phyloP scores from a whole-genome alignment of 192 early-diverging fungal species.

The Coemansia furcata region DNA sequence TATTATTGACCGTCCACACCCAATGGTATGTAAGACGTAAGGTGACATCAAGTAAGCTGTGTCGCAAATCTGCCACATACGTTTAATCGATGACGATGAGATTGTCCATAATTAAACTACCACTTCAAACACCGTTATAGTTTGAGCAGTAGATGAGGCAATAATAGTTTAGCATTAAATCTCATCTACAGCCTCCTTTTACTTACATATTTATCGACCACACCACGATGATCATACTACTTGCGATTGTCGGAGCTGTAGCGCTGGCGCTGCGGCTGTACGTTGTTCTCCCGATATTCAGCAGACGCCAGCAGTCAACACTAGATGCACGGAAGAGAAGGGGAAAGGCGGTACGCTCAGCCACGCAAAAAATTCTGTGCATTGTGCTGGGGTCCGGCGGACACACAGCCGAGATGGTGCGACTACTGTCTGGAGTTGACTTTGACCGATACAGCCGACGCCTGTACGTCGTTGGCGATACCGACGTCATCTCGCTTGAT shows the following conservation, averaged over 20 bases:
- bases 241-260: constrained; percentile 2
- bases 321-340: constrained; percentile 13
- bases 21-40: not conserved
- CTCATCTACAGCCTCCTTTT: not conserved
- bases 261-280: constrained; percentile 29
- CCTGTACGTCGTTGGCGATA: constrained; percentile 70
- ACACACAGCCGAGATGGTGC: constrained; percentile 90
- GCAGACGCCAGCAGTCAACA: not conserved
- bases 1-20: not conserved
- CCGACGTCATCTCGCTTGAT: constrained; percentile 61
- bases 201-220: not conserved
- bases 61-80: not conserved
- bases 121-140: not conserved
- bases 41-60: not conserved
- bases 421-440: constrained; percentile 64
- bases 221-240: not conserved
- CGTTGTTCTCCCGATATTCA: constrained; percentile 35
- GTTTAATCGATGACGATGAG: not conserved
- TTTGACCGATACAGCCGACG: constrained; percentile 60
- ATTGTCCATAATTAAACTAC: not conserved
- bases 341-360: constrained; percentile 17
- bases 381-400: constrained; percentile 62
- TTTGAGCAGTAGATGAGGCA: not conserved
- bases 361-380: constrained; percentile 27
- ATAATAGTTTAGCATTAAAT: not conserved